Percentiles rank a stretch among this genome's conserved stretches.
Evolutionary conservation across 805 yeast species (phyloP).

Genomic region (Barnettozyma botsteinii): DNA sequence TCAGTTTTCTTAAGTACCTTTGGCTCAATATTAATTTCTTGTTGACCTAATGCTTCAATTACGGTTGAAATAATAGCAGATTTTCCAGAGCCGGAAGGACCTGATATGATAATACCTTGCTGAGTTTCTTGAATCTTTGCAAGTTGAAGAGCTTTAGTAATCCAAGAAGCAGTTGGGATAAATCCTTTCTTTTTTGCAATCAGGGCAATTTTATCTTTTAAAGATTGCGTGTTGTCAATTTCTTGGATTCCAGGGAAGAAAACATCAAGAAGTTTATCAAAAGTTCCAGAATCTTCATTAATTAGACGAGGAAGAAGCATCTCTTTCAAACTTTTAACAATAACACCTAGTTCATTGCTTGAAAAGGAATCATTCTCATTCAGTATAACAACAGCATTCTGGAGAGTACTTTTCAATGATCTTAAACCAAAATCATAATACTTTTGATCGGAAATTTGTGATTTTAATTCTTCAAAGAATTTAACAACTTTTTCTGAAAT

Average conservation of each 20-base stretch:
- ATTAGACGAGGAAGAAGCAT: slow-evolving; percentile 65
- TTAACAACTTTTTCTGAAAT: slow-evolving; percentile 47
- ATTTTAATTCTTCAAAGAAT: slow-evolving; percentile 44
- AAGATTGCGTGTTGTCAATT: slow-evolving; percentile 21
- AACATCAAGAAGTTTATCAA: slow-evolving; percentile 22
- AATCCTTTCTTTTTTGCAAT: slow-evolving; percentile 31
- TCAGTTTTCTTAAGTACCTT: slow-evolving; percentile 63
- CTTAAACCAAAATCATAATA: slow-evolving; percentile 93
- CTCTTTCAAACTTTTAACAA: slow-evolving; percentile 51
- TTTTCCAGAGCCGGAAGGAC: slow-evolving; percentile 74
- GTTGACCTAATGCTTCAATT: slow-evolving; percentile 34
- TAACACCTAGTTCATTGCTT: slow-evolving; percentile 28
- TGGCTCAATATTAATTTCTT: slow-evolving; percentile 55
- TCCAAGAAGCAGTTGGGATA: slow-evolving; percentile 36
- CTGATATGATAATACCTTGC: slow-evolving; percentile 80
- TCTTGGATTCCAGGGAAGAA: slow-evolving; percentile 27
- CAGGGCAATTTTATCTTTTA: slow-evolving; percentile 25
- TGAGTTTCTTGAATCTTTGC: slow-evolving; percentile 54
- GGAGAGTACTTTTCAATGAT: slow-evolving; percentile 63
- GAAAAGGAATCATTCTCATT: slow-evolving; percentile 13
- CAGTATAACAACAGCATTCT: slow-evolving; percentile 47
- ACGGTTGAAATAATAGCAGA: slow-evolving; percentile 47
- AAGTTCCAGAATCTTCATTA: slow-evolving; percentile 41
- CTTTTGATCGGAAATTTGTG: slow-evolving; percentile 41
- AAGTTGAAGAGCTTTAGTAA: slow-evolving; percentile 54